Conservation (phyloP, 805 yeast genomes). For the Zygoascus biomembranicola region DNA sequence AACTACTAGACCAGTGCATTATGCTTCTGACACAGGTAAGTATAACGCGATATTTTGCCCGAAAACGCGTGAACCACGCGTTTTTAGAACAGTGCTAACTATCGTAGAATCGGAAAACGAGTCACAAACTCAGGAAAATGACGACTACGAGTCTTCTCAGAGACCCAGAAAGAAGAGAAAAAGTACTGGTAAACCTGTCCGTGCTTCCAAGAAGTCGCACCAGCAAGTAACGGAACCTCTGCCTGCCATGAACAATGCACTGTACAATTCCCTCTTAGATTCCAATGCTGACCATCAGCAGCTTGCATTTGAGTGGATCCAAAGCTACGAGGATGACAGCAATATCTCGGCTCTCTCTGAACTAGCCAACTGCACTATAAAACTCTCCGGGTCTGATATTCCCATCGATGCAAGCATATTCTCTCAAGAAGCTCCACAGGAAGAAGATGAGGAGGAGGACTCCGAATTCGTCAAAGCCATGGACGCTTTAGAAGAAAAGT, state of each 20-base stretch:
- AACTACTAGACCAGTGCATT: not conserved
- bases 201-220: not conserved
- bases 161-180: not conserved
- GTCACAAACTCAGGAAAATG: not conserved
- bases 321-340: conserved; percentile 37
- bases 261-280: not conserved
- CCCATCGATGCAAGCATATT: conserved; percentile 36
- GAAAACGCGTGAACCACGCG: not conserved
- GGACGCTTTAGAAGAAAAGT: not conserved
- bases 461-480: conserved; percentile 54
- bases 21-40: conserved; percentile 1
- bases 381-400: conserved; percentile 64
- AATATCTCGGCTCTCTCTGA: conserved; percentile 45
- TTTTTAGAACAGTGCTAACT: not conserved
- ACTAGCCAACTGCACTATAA: conserved; percentile 58
- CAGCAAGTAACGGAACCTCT: not conserved
- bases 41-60: not conserved
- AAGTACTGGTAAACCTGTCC: not conserved
- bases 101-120: not conserved
- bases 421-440: not conserved
- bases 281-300: conserved; percentile 23
- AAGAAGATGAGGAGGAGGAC: conserved; percentile 63
- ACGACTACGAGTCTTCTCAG: not conserved
- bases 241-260: not conserved
- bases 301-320: conserved; percentile 50